phyloP scores from a whole-genome alignment of 2,329 filamentous ascomycete genomes.

The Myriosclerotinia curreyana region DNA sequence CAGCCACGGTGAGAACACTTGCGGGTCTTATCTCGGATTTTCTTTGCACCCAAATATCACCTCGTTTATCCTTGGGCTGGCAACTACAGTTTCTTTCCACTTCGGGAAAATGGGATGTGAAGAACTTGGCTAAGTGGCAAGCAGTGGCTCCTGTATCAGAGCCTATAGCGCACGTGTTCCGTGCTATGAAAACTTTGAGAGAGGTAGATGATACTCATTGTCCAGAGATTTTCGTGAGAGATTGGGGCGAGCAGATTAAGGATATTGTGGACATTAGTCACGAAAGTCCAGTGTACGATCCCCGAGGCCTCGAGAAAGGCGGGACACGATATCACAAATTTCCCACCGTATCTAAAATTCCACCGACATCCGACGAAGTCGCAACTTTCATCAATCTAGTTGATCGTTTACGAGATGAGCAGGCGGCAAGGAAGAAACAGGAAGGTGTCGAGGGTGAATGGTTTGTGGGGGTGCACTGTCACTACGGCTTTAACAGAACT shows the following conservation, averaged over 20 bases:
- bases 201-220: slow-evolving; percentile 84
- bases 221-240: slow-evolving; percentile 65
- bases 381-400: slow-evolving; percentile 54
- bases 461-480: slow-evolving; percentile 82
- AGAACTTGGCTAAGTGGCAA: slow-evolving; percentile 91
- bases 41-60: slow-evolving; percentile 69
- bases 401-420: slow-evolving; percentile 57
- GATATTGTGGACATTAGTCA: slow-evolving; percentile 89
- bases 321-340: slow-evolving; percentile 79
- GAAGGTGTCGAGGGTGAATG: slow-evolving; percentile 43
- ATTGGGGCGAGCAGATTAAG: slow-evolving; percentile 65
- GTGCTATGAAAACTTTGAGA: slow-evolving; percentile 88
- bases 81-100: slow-evolving; percentile 85
- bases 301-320: slow-evolving; percentile 61
- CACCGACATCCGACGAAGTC: slow-evolving; percentile 58
- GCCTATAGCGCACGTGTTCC: slow-evolving; percentile 75
- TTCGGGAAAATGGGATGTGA: slow-evolving; percentile 96
- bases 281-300: slow-evolving; percentile 86
- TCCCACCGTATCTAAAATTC: slow-evolving; percentile 87
- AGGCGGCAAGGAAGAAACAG: slow-evolving; percentile 46
- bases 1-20: slow-evolving; percentile 69
- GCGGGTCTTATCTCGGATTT: slow-evolving; percentile 83
- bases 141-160: slow-evolving; percentile 73
- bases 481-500: slow-evolving; percentile 90
- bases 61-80: slow-evolving; percentile 79